phyloP scores from a whole-genome alignment of 768 basidiomycete species.

The Auriscalpium vulgare region DNA sequence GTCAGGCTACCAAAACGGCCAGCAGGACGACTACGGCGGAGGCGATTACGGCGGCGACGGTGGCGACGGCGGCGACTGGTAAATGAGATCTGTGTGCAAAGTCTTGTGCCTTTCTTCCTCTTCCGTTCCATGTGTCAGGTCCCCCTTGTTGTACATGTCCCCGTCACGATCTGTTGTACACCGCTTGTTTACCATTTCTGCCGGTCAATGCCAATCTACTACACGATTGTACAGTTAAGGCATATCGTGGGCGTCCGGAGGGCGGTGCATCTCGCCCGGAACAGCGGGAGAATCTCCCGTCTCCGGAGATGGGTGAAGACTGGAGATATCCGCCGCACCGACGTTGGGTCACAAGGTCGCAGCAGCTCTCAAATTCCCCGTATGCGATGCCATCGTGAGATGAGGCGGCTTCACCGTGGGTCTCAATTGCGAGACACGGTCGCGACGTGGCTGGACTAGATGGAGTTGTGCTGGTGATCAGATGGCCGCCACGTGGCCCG shows the following conservation, averaged over 20 bases:
- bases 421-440: too few species aligned
- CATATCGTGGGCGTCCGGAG: background rate
- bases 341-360: background rate
- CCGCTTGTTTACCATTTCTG: background rate
- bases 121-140: slow-evolving; percentile 5
- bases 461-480: background rate
- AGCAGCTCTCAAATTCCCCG: too few species aligned
- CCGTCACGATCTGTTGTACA: background rate
- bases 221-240: slow-evolving; percentile 14
- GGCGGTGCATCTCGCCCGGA: background rate
- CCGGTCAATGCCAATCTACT: slow-evolving; percentile 12
- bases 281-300: background rate
- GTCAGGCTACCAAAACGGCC: slow-evolving; percentile 26
- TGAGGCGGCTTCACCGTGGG: too few species aligned
- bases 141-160: background rate
- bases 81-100: background rate
- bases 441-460: too few species aligned
- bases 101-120: background rate
- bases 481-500: background rate
- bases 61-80: slow-evolving; percentile 19
- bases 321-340: background rate
- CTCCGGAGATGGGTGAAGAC: background rate
- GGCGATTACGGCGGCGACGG: slow-evolving; percentile 7
- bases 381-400: too few species aligned
- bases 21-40: slow-evolving; percentile 1